Percentiles rank a stretch among this genome's conserved stretches.
These are phyloP conservation scores for Ganoderma sinense DNA, from an alignment of 1,284 basidiomycete species.

Conservation along the genomic window DNA sequence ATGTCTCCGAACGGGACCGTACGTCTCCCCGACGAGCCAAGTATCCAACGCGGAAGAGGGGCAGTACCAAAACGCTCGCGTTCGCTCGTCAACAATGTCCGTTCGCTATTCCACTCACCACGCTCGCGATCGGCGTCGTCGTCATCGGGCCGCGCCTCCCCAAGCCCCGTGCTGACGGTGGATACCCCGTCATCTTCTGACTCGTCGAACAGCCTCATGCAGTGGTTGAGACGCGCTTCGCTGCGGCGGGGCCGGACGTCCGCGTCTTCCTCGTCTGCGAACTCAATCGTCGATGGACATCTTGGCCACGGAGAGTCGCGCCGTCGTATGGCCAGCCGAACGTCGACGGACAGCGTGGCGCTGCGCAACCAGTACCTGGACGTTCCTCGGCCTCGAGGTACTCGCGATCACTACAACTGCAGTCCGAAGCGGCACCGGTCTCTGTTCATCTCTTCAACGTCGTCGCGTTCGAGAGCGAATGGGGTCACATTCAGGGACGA, in stretches of 20 bases:
- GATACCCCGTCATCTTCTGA: conserved; percentile 33
- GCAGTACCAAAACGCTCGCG: conserved; percentile 51
- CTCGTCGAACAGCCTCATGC: conserved; percentile 46
- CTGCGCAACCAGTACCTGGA: conserved; percentile 9
- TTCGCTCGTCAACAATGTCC: conserved; percentile 59
- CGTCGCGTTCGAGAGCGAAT: conserved; percentile 25
- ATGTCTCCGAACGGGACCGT: conserved; percentile 34
- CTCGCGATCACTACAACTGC: conserved; percentile 10
- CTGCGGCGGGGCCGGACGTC: conserved; percentile 57
- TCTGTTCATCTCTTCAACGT: conserved; percentile 32
- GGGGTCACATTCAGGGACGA: conserved; percentile 1
- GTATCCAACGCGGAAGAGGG: conserved; percentile 27
- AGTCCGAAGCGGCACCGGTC: conserved; percentile 36
- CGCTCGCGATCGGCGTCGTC: conserved; percentile 31
- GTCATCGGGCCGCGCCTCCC: conserved; percentile 24
- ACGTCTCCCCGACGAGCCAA: conserved; percentile 19
- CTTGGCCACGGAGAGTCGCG: neutral
- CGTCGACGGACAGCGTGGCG: conserved; percentile 21
- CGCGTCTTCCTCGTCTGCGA: conserved; percentile 25
- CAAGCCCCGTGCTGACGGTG: conserved; percentile 20
- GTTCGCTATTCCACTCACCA: conserved; percentile 49
- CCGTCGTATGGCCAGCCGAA: neutral
- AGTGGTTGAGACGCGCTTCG: conserved; percentile 55
- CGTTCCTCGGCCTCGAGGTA: conserved; percentile 7
- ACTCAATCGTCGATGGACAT: conserved; percentile 25